phyloP scores from a whole-genome alignment of 345 rosid species.

The Syzygium aromaticum region DNA sequence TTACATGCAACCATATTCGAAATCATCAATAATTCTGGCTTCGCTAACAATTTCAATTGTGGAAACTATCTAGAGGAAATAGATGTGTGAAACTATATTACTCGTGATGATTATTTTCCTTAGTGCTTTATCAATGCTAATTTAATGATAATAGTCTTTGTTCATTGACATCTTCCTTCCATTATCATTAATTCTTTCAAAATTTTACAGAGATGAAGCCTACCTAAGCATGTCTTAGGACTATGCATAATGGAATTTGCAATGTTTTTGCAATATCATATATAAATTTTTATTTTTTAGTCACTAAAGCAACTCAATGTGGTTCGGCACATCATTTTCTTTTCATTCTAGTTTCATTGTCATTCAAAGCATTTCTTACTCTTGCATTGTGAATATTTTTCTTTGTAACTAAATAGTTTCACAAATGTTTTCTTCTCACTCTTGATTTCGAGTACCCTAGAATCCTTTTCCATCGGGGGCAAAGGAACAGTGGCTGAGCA shows the following conservation, averaged over 20 bases:
- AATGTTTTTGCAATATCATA: not conserved
- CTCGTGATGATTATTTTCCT: not conserved
- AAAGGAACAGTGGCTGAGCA: not conserved
- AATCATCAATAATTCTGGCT: not conserved
- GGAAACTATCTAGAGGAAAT: not conserved
- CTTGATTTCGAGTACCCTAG: not conserved
- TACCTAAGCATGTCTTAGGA: not conserved
- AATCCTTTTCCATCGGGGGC: not conserved
- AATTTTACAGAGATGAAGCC: not conserved
- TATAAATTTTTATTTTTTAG: not conserved
- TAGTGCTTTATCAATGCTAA: not conserved
- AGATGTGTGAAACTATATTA: not conserved
- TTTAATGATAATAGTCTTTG: not conserved
- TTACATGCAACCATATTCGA: not conserved
- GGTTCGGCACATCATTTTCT: not conserved
- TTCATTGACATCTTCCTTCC: not conserved
- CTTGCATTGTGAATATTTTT: not conserved
- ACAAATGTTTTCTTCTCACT: not conserved
- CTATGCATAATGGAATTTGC: not conserved
- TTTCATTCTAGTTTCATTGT: not conserved
- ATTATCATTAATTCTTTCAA: not conserved
- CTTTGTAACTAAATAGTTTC: not conserved
- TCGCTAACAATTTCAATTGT: not conserved
- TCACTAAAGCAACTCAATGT: not conserved
- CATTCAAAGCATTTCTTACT: not conserved